These are phyloP conservation scores for Claviceps capensis DNA, from an alignment of 2,329 filamentous ascomycete genomes.

Conservation along the genomic window DNA sequence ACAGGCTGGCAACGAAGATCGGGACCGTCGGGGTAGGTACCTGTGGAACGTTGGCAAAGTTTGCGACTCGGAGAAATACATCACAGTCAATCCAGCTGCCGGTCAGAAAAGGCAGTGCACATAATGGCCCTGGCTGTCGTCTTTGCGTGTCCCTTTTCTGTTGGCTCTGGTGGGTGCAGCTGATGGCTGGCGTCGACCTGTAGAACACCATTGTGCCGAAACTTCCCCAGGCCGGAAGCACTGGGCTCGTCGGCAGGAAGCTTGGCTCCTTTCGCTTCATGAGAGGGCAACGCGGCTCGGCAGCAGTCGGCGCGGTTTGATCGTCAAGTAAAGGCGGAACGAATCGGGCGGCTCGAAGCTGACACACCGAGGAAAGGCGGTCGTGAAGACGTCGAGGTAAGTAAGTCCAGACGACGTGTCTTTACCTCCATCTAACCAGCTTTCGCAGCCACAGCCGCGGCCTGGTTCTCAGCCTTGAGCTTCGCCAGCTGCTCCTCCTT, in stretches of 20 bases:
- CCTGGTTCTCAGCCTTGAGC: slow-evolving; percentile 45
- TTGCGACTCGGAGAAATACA: too few relatives aligned
- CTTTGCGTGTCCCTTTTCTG: not conserved
- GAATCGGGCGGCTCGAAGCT: not conserved
- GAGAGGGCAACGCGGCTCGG: not conserved
- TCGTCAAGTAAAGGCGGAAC: not conserved
- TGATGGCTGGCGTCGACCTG: not conserved
- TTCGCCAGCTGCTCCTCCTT: slow-evolving; percentile 49
- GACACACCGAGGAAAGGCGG: not conserved
- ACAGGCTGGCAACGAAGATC: too few relatives aligned
- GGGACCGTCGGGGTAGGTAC: too few relatives aligned
- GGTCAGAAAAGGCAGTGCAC: too few relatives aligned
- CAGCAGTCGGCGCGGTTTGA: not conserved
- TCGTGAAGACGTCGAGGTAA: not conserved
- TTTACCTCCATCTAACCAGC: slow-evolving; percentile 14
- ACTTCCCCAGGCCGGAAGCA: not conserved
- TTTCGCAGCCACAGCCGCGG: slow-evolving; percentile 20
- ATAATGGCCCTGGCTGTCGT: too few relatives aligned
- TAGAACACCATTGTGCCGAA: not conserved
- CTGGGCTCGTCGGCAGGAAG: not conserved
- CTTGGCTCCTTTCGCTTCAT: not conserved
- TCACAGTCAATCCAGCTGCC: too few relatives aligned
- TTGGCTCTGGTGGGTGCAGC: not conserved
- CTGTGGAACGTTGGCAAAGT: too few relatives aligned
- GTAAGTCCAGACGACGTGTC: not conserved